Evolutionary conservation across 2,329 filamentous ascomycete genomes (phyloP).

Genomic region (Trichophaea hybrida): DNA sequence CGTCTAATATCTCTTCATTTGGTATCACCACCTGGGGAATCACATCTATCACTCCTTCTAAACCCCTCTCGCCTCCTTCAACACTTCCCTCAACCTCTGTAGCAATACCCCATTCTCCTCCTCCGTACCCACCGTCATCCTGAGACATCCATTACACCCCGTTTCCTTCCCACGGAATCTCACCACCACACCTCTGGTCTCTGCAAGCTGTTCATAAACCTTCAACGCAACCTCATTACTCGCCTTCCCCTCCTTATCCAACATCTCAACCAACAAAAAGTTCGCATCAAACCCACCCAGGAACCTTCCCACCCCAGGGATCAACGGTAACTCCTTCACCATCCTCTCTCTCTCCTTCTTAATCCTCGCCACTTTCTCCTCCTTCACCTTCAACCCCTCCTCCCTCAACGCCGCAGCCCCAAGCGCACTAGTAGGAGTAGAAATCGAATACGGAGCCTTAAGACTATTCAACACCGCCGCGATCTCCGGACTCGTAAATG

Average conservation of each 20-base stretch:
- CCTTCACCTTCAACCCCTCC: conserved; percentile 59
- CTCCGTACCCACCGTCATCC: conserved; percentile 86
- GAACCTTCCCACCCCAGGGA: conserved; percentile 67
- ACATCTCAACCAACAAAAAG: conserved; percentile 80
- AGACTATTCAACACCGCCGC: conserved; percentile 73
- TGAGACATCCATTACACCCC: conserved; percentile 74
- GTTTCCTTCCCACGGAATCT: conserved; percentile 85
- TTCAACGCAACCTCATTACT: conserved; percentile 64
- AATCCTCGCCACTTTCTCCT: conserved; percentile 52
- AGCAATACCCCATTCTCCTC: conserved; percentile 70
- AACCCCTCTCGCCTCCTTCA: conserved; percentile 34
- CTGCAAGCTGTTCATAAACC: conserved; percentile 73
- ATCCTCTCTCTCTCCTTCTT: conserved; percentile 64
- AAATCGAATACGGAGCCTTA: conserved; percentile 94
- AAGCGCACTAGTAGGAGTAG: conserved; percentile 70
- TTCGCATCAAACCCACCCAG: conserved; percentile 71
- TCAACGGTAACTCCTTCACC: conserved; percentile 53
- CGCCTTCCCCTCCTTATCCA: conserved; percentile 55
- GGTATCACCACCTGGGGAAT: not conserved
- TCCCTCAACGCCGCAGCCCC: conserved; percentile 57
- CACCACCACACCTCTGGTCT: conserved; percentile 78
- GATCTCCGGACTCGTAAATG: conserved; percentile 62
- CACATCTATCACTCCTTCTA: not conserved
- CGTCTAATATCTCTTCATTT: not conserved
- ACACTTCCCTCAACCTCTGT: conserved; percentile 44